A percentile compares a stretch with the other conserved stretches of the same genome.
Evolutionary conservation across 352 stramenopile genomes (phyloP).

Genomic region (Phytopythium sindhum): DNA sequence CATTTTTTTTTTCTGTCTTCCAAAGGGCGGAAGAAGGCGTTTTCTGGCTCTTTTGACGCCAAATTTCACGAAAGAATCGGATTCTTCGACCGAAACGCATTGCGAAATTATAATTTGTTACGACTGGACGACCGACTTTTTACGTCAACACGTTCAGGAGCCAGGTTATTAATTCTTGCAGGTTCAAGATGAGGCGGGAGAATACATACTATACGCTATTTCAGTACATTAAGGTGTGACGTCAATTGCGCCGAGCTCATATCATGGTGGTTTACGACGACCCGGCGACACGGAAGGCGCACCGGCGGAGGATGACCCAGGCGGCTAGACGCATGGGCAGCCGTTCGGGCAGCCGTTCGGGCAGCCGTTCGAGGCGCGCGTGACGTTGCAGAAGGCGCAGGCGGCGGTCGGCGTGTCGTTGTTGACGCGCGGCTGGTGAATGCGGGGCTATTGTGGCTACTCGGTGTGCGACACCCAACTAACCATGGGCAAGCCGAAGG

Average conservation of each 20-base stretch:
- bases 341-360: not conserved
- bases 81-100: not conserved
- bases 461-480: not conserved
- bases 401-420: not conserved
- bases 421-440: not conserved
- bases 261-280: not conserved
- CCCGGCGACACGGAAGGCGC: not conserved
- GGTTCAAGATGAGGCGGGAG: not conserved
- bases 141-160: not conserved
- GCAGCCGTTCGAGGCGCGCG: not conserved
- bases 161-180: not conserved
- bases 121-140: not conserved
- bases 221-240: not conserved
- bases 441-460: not conserved
- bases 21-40: slow-evolving; percentile 1
- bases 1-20: not conserved
- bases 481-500: not conserved
- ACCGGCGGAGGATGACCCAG: no score
- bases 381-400: not conserved
- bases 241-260: not conserved
- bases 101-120: not conserved
- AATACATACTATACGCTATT: not conserved
- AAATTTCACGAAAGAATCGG: slow-evolving; percentile 1
- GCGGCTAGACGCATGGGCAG: not conserved
- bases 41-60: not conserved